A percentile compares a stretch with the other conserved stretches of the same genome.
These are phyloP conservation scores for Fusarium piperis DNA, from an alignment of 2,329 filamentous ascomycete species.

Conservation along the genomic window DNA sequence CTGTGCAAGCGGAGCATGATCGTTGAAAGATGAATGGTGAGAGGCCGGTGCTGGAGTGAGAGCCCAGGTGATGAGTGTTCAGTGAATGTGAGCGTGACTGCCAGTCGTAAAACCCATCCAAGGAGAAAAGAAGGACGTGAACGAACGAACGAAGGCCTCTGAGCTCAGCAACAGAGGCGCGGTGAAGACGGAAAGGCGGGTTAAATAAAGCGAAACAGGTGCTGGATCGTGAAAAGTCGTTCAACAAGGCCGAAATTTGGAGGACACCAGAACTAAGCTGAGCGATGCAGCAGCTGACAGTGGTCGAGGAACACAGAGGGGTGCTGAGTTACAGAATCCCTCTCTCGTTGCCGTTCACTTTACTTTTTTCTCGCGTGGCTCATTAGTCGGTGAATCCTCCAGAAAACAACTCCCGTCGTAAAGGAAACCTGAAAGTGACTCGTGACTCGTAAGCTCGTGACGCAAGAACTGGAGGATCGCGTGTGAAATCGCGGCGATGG, in stretches of 20 bases:
- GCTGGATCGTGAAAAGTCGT: constrained; percentile 4
- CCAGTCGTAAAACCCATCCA: constrained; percentile 3
- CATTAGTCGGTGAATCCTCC: constrained; percentile 5
- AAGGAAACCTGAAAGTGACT: constrained; percentile 19
- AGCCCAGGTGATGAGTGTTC: background rate
- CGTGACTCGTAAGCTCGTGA: constrained; percentile 39
- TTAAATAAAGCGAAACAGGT: background rate
- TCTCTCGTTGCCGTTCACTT: constrained; percentile 16
- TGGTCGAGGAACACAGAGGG: constrained; percentile 10
- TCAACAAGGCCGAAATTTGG: constrained; percentile 1
- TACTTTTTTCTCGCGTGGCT: constrained; percentile 16
- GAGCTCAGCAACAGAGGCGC: background rate
- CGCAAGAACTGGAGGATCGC: constrained; percentile 31
- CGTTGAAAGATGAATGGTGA: constrained; percentile 12
- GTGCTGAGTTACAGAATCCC: constrained; percentile 18
- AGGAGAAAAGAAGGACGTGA: background rate
- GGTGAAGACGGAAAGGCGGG: background rate
- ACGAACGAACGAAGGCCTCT: background rate
- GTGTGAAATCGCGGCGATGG: constrained; percentile 26
- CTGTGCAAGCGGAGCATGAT: constrained; percentile 37
- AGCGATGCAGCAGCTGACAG: constrained; percentile 24
- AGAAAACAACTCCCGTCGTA: constrained; percentile 14
- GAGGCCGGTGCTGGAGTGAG: background rate
- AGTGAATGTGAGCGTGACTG: constrained; percentile 1
- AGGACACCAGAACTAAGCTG: constrained; percentile 14